Evolutionary conservation across 345 rosid species (phyloP), one percentile per base, ranked within the genome.

Genomic region (Hibiscus tridactylites): DNA sequence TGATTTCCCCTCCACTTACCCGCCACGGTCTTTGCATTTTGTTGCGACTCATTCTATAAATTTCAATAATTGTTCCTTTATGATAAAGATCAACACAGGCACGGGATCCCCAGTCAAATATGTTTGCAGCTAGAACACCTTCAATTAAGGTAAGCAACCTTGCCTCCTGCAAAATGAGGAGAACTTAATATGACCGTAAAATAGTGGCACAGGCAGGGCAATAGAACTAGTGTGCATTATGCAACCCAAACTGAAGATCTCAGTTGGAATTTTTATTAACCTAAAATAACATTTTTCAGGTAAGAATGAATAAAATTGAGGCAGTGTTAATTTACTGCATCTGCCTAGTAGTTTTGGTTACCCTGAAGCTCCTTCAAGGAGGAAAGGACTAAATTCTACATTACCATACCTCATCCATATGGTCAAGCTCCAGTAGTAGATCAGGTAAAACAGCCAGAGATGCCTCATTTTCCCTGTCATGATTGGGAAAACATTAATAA

Each of bases 21-120:
- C 85, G 81, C 99, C 98, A 95, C 1, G 99, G 99, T 81, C 99
- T 86, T 71, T 90, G 97, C 99, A 95, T 95, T 81, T 95, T 95
- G 78, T 92, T 78, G 72, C 99, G 93, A 71, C 99, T 95, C 99
- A 95, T 95, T 82, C 99, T 86, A 70, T 95, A 95, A 73, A 95
- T 95, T 81, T 95, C 99, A 73, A 95, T 95, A 66, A 95, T 95
- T 42, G 99, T 95, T 70, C 99, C 99, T 75, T 95, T 90, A 74
- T 90, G 99, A 80, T 95, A 95, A 68, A 95, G 92, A 73, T 95
- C 99, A 80, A 95, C 99, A 79, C 99, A 95, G 37, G 99, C 98
- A 61, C 96, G 90, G 71, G 99, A 92, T 73, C 99, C 99, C 99
- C 99, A 95, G 80, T 95, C 99, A 70, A 95, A 95, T 82, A 95